Conservation (phyloP, 768 basidiomycete genomes). For the Boletus sensibilis region DNA sequence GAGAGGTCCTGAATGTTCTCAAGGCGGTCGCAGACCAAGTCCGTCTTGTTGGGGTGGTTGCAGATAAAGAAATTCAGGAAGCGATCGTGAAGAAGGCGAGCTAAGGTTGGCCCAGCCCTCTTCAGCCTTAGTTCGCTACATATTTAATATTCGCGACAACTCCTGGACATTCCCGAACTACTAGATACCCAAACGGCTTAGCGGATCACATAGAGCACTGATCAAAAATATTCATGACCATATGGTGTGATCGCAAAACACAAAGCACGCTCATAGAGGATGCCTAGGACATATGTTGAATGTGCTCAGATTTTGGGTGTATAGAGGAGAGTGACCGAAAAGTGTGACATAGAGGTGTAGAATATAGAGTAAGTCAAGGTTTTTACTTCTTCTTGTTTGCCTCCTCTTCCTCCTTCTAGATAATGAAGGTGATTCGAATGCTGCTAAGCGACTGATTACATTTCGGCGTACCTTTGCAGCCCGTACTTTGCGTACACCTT, state of each 20-base stretch:
- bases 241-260: not conserved
- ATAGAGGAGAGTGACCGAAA: conserved; percentile 25
- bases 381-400: conserved; percentile 86
- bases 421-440: conserved; percentile 16
- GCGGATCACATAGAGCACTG: not conserved
- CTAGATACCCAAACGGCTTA: conserved; percentile 17
- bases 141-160: not conserved
- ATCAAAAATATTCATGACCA: not conserved
- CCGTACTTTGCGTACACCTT: conserved; percentile 84
- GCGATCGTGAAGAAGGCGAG: conserved; percentile 51
- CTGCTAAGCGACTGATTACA: not conserved
- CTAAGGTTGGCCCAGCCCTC: not conserved
- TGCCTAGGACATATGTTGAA: conserved; percentile 34
- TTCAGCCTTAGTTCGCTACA: not conserved
- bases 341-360: conserved; percentile 26
- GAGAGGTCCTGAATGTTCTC: conserved; percentile 79
- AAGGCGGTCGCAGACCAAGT: conserved; percentile 86
- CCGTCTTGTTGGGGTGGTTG: conserved; percentile 77
- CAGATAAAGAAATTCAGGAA: conserved; percentile 67
- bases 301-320: conserved; percentile 39
- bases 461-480: conserved; percentile 69
- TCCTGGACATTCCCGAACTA: not conserved
- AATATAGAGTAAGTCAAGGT: conserved; percentile 12
- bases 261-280: conserved; percentile 21
- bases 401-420: conserved; percentile 87